Percentiles rank a stretch among this genome's conserved stretches.
Conservation (phyloP, 2,329 filamentous ascomycete genomes). For the Colletotrichum eremochloae region DNA sequence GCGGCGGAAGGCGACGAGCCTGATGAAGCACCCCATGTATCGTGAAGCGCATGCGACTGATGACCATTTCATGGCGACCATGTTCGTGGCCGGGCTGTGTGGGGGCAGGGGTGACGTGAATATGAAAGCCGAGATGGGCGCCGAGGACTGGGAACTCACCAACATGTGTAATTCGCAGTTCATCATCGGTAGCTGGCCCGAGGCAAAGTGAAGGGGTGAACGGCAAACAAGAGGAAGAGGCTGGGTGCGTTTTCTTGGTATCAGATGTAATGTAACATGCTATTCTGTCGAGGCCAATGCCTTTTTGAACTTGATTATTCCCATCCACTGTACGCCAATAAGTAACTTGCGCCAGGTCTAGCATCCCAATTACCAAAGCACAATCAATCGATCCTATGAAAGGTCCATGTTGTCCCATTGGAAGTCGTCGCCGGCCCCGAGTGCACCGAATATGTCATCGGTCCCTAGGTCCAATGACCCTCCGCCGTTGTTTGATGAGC, state of each 20-base stretch:
- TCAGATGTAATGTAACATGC: constrained; percentile 22
- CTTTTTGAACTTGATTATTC: not conserved
- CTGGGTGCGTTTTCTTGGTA: constrained; percentile 30
- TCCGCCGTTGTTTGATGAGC: constrained; percentile 50
- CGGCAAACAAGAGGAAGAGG: not conserved
- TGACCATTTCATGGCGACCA: constrained; percentile 76
- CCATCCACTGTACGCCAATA: not conserved
- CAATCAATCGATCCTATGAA: constrained; percentile 7
- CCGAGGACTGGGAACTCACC: constrained; percentile 75
- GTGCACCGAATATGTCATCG: constrained; percentile 54
- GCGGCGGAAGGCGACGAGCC: constrained; percentile 66
- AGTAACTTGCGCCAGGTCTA: not conserved
- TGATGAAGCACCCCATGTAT: constrained; percentile 78
- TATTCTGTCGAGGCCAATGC: constrained; percentile 1
- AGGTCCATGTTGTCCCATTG: constrained; percentile 56
- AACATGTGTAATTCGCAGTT: constrained; percentile 76
- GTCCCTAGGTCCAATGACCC: constrained; percentile 55
- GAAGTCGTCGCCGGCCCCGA: constrained; percentile 61
- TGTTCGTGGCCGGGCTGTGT: constrained; percentile 72
- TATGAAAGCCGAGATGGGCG: constrained; percentile 59
- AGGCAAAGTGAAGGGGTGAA: constrained; percentile 12
- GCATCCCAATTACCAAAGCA: not conserved
- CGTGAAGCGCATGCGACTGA: constrained; percentile 78
- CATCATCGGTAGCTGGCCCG: constrained; percentile 60
- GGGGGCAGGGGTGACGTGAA: constrained; percentile 63